Evolutionary conservation across 768 basidiomycete genomes (phyloP).

Genomic region (Boletus sp.): DNA sequence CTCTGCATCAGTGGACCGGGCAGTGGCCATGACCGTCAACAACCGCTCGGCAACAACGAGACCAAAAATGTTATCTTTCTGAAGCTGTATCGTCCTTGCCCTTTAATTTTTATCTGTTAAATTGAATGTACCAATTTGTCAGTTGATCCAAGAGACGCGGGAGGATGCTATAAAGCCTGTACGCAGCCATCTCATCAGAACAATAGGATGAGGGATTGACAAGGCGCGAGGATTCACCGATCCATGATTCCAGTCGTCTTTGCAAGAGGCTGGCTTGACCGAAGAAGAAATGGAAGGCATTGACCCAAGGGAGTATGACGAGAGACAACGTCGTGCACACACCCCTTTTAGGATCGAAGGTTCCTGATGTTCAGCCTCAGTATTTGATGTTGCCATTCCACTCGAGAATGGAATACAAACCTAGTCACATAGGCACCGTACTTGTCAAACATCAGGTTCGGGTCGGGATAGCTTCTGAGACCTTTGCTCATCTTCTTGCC

Average conservation of each 20-base stretch:
- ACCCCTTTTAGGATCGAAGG: conserved; percentile 95
- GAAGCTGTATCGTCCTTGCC: conserved; percentile 88
- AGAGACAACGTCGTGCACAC: conserved; percentile 94
- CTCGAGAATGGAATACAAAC: conserved; percentile 36
- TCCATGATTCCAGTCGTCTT: conserved; percentile 85
- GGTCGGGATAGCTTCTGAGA: conserved; percentile 95
- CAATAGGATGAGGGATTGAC: conserved; percentile 91
- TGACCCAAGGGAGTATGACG: conserved; percentile 96
- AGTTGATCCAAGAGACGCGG: conserved; percentile 90
- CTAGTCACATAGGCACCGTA: conserved; percentile 96
- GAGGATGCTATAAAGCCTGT: conserved; percentile 95
- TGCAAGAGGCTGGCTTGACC: conserved; percentile 88
- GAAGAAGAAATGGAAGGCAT: conserved; percentile 98
- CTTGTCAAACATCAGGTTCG: conserved; percentile 81
- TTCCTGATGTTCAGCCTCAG: conserved; percentile 49
- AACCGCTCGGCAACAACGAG: too few species aligned
- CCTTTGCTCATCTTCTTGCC: conserved; percentile 99
- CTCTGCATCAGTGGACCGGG: too few species aligned
- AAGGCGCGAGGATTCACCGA: conserved; percentile 96
- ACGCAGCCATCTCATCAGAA: conserved; percentile 98
- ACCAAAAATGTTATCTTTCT: too few species aligned
- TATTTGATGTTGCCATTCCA: neutral
- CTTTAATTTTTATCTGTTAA: conserved; percentile 94
- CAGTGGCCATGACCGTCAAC: too few species aligned
- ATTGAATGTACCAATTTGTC: conserved; percentile 99